A percentile compares a stretch with the other conserved stretches of the same genome.
These are phyloP conservation scores for Metarhizium brunneum DNA, from an alignment of 2,329 filamentous ascomycete species.

Conservation along the genomic window DNA sequence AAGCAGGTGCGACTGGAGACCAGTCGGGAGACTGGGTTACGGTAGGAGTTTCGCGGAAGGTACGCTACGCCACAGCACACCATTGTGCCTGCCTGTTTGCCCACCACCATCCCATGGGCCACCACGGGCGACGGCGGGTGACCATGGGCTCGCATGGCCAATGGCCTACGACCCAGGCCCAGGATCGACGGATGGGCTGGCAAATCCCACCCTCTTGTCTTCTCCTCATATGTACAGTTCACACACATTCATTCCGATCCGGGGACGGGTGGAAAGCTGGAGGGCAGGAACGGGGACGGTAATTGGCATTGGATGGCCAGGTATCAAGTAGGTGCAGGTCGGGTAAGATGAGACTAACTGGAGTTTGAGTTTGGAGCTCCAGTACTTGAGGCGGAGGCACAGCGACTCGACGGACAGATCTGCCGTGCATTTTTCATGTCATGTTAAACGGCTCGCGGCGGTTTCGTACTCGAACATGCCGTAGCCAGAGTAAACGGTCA, in stretches of 20 bases:
- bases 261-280: background rate
- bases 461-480: background rate
- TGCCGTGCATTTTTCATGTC: background rate
- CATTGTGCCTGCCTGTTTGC: background rate
- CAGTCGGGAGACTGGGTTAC: background rate
- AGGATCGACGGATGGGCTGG: background rate
- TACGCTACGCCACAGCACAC: background rate
- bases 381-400: no score
- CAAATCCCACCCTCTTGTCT: background rate
- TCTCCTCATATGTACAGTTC: background rate
- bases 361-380: no score
- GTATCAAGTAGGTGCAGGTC: background rate
- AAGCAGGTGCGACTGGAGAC: background rate
- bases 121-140: background rate
- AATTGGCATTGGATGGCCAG: background rate
- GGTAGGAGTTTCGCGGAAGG: background rate
- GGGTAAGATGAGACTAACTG: background rate
- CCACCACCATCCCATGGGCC: background rate
- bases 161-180: background rate
- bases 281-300: background rate
- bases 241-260: background rate
- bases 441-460: background rate
- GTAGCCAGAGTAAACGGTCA: background rate
- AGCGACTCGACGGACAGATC: background rate
- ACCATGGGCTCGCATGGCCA: background rate